Evolutionary conservation across 2,329 filamentous ascomycete species (phyloP).

Genomic region (Aspergillus sp.): DNA sequence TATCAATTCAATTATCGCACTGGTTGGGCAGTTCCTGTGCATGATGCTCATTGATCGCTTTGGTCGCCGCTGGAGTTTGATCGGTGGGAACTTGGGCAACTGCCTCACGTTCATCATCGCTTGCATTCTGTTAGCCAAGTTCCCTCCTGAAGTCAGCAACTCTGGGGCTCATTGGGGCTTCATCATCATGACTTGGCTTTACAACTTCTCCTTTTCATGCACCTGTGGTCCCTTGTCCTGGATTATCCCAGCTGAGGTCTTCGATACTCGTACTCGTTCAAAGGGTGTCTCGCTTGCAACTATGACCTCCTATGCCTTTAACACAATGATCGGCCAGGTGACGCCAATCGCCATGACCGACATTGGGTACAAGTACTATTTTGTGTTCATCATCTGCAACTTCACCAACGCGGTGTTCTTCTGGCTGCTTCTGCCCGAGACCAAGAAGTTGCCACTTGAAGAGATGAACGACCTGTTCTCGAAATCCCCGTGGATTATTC

Average conservation of each 20-base stretch:
- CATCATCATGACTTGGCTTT: conserved; percentile 74
- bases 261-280: conserved; percentile 72
- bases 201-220: conserved; percentile 74
- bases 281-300: conserved; percentile 75
- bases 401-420: conserved; percentile 68
- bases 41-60: conserved; percentile 66
- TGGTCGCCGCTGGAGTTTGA: conserved; percentile 71
- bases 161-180: conserved; percentile 53
- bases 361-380: conserved; percentile 59
- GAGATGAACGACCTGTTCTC: conserved; percentile 68
- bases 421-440: conserved; percentile 67
- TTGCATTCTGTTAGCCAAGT: conserved; percentile 56
- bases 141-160: conserved; percentile 57
- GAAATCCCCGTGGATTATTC: conserved; percentile 64
- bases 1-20: conserved; percentile 69
- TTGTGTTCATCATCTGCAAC: conserved; percentile 66
- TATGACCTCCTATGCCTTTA: conserved; percentile 73
- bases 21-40: conserved; percentile 67
- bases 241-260: conserved; percentile 66
- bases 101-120: conserved; percentile 71
- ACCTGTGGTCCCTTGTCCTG: conserved; percentile 68
- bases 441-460: conserved; percentile 61
- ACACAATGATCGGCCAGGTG: conserved; percentile 72
- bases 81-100: conserved; percentile 70
- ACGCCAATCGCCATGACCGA: conserved; percentile 61